Evolutionary conservation across 345 rosid genomes (phyloP), one percentile per base, ranked within the genome.

Genomic region (Mangifera indica): DNA sequence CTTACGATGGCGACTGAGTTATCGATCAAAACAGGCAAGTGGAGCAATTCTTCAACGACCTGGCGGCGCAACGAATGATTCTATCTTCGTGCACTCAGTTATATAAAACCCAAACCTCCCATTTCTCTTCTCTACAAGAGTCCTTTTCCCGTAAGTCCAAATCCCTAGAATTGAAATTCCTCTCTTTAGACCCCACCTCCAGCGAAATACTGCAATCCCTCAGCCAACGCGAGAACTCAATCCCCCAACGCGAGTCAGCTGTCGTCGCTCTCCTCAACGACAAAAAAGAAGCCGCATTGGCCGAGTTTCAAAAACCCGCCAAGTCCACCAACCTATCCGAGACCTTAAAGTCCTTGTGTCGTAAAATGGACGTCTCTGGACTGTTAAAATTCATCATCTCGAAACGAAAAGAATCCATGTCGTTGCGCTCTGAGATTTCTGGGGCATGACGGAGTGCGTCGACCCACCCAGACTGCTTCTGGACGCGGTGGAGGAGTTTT

Each of bases 401-500:
- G 0, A 87, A 74, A 49, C 67, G 89, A 71, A 87, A 82, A 77
- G 89, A 87, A 60, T 84, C 89, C 3, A 80, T 74, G 66, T 40
- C 80, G 2, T 59, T 87, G 65, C 67, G 87, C n/a, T 76, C 83
- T 29, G 87, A 84, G 83, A 76, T 85, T 44, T 66, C 80, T 7
- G 51, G 60, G 0, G 85, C 87, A 12, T 87, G 13, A 60, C 63
- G 61, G 89, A 79, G 69, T 81, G 88, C 3, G 83, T 87, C 25
- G 89, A 87, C 60, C 88, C 85, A 3, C 83, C 84, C 58, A 57
- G 75, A 73, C 62, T 87, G 72, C 81, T 84, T 37, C 71, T 84
- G 45, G 87, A 87, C 29, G 86, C 89, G 2, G 80, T 87, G 72
- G 89, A 87, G 49, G 87, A 87, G 73, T 85, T 80, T 71, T 84